These are phyloP conservation scores for Paraleonurus japonicus DNA, from an alignment of 257 asterid genomes.

Conservation along the genomic window DNA sequence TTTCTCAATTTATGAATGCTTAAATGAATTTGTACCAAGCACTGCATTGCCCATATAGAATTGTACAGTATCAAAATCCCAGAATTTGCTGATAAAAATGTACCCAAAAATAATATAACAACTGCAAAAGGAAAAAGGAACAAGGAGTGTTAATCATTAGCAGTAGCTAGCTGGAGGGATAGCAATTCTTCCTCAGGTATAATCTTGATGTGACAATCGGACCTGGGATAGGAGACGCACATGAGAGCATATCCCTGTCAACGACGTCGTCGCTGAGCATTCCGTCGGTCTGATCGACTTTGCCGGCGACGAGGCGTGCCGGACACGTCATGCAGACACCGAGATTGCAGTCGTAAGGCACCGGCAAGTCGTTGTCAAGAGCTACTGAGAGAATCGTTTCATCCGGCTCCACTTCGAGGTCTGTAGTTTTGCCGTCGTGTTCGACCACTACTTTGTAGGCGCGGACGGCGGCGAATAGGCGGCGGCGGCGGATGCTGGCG, in stretches of 20 bases:
- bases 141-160: constrained; percentile 51
- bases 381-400: constrained; percentile 84
- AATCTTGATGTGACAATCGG: constrained; percentile 68
- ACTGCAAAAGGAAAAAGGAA: not conserved
- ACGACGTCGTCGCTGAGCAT: constrained; percentile 97
- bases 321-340: constrained; percentile 99
- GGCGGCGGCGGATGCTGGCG: constrained; percentile 20
- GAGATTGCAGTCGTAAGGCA: constrained; percentile 92
- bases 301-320: constrained; percentile 68
- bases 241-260: constrained; percentile 77
- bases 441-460: constrained; percentile 75
- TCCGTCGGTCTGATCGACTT: constrained; percentile 94
- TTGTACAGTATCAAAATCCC: not conserved
- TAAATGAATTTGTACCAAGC: not conserved
- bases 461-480: constrained; percentile 24
- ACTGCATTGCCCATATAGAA: not conserved
- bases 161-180: constrained; percentile 88
- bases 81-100: not conserved
- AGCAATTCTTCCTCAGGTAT: constrained; percentile 92
- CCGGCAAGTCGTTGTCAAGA: constrained; percentile 49
- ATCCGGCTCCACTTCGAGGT: constrained; percentile 74
- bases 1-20: no score
- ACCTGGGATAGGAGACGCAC: constrained; percentile 80
- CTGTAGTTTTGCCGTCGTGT: constrained; percentile 52
- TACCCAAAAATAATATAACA: not conserved